These are phyloP conservation scores for Zasmidium citrigriseum DNA, from an alignment of 2,329 filamentous ascomycete genomes.

Conservation along the genomic window DNA sequence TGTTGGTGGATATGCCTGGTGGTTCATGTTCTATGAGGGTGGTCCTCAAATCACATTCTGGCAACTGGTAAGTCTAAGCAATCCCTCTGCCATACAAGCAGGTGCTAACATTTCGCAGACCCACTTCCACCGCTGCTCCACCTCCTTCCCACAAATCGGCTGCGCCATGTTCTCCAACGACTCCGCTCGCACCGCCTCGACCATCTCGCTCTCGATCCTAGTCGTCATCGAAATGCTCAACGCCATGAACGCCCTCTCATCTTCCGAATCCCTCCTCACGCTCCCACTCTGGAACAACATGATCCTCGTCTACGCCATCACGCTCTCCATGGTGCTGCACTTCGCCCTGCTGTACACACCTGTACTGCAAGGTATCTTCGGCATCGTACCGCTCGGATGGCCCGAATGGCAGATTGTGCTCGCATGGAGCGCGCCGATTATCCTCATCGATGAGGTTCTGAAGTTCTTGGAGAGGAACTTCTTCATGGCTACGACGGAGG, in stretches of 20 bases:
- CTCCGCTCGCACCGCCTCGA: conserved; percentile 86
- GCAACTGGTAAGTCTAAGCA: conserved; percentile 63
- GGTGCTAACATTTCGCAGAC: conserved; percentile 44
- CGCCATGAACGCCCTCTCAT: conserved; percentile 96
- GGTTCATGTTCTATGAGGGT: conserved; percentile 93
- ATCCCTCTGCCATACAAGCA: not conserved
- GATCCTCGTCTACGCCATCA: conserved; percentile 95
- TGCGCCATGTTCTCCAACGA: conserved; percentile 89
- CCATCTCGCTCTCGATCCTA: conserved; percentile 84
- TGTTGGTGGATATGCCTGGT: conserved; percentile 98
- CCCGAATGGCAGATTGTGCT: conserved; percentile 92
- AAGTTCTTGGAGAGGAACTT: conserved; percentile 68
- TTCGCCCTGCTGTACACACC: conserved; percentile 92
- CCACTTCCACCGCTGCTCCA: conserved; percentile 90
- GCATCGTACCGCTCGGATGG: conserved; percentile 82
- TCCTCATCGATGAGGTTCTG: conserved; percentile 86
- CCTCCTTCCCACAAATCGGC: conserved; percentile 83
- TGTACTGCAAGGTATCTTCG: conserved; percentile 83
- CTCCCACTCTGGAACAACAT: conserved; percentile 98
- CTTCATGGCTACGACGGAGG: conserved; percentile 35
- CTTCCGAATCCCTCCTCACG: conserved; percentile 89
- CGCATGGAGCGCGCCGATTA: conserved; percentile 83
- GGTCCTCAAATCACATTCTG: conserved; percentile 91
- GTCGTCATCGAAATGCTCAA: conserved; percentile 99
- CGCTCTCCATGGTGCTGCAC: conserved; percentile 89